Percentiles rank a stretch among this genome's conserved stretches.
phyloP scores from a whole-genome alignment of 371 early-diverging fungal species.

The Entomophthora muscae region DNA sequence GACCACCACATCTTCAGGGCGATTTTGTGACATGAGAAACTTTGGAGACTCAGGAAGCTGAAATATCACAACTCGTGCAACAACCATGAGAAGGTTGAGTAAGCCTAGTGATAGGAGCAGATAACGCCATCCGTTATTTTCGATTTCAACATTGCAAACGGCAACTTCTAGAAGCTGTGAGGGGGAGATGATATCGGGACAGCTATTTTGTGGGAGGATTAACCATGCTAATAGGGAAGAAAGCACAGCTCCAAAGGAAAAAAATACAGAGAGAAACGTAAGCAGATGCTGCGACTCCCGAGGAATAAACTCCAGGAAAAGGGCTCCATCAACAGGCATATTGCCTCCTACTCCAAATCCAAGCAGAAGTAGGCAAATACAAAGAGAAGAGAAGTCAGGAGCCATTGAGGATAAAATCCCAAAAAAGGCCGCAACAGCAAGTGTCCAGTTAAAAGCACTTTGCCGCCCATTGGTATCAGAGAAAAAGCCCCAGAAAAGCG shows the following conservation, averaged over 20 bases:
- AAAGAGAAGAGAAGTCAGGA: slow-evolving; percentile 39
- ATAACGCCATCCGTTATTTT: slow-evolving; percentile 63
- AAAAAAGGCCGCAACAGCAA: slow-evolving; percentile 50
- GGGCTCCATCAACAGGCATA: slow-evolving; percentile 73
- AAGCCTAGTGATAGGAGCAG: slow-evolving; percentile 32
- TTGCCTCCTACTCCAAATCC: slow-evolving; percentile 81
- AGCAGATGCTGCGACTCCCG: slow-evolving; percentile 53
- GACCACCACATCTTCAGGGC: slow-evolving; percentile 46
- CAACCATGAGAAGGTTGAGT: slow-evolving; percentile 46
- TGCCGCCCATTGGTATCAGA: slow-evolving; percentile 60
- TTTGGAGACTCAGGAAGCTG: slow-evolving; percentile 63
- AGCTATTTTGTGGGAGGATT: slow-evolving; percentile 22
- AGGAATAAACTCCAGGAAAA: slow-evolving; percentile 72
- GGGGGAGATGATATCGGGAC: slow-evolving; percentile 22
- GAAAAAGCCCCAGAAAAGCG: slow-evolving; percentile 62
- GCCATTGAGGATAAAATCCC: slow-evolving; percentile 48
- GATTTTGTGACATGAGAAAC: slow-evolving; percentile 43
- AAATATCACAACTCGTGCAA: slow-evolving; percentile 41
- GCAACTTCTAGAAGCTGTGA: slow-evolving; percentile 5
- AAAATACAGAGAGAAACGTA: slow-evolving; percentile 70
- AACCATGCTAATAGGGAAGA: slow-evolving; percentile 36
- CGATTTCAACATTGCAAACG: slow-evolving; percentile 26
- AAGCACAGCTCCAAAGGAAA: slow-evolving; percentile 65
- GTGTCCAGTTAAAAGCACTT: slow-evolving; percentile 58
- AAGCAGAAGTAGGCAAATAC: slow-evolving; percentile 38